Conservation (phyloP, 371 early-diverging fungal genomes). For the Mortierella sp. region DNA sequence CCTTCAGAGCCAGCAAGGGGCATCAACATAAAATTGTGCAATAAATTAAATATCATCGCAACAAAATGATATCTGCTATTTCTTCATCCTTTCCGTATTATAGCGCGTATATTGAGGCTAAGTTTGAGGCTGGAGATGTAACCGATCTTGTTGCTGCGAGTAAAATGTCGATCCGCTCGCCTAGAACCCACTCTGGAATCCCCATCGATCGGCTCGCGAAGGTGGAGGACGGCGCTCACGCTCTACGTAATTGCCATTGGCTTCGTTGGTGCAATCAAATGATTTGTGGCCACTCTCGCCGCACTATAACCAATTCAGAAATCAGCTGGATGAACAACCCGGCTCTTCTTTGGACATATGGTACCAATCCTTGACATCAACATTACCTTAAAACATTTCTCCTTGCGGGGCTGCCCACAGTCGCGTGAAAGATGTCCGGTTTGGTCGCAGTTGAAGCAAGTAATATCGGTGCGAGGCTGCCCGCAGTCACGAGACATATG, state of each 20-base stretch:
- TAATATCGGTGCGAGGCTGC: constrained; percentile 25
- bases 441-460: constrained; percentile 15
- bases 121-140: background rate
- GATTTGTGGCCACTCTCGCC: constrained; percentile 12
- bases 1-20: background rate
- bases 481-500: constrained; percentile 45
- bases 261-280: constrained; percentile 48
- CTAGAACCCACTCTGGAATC: constrained; percentile 34
- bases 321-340: no score
- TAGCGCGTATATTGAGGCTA: no score
- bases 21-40: no score
- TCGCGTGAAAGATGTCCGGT: constrained; percentile 37
- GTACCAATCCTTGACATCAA: no score
- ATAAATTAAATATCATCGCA: no score
- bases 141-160: no score
- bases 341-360: no score
- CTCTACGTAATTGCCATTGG: background rate
- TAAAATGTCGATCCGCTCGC: background rate
- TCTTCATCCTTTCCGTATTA: no score
- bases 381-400: constrained; percentile 11
- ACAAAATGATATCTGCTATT: no score
- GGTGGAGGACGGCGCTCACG: constrained; percentile 19
- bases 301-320: constrained; percentile 20
- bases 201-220: constrained; percentile 3
- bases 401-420: constrained; percentile 29